These are phyloP conservation scores for Jamesozyma piceae DNA, from an alignment of 805 yeast genomes.

Conservation along the genomic window DNA sequence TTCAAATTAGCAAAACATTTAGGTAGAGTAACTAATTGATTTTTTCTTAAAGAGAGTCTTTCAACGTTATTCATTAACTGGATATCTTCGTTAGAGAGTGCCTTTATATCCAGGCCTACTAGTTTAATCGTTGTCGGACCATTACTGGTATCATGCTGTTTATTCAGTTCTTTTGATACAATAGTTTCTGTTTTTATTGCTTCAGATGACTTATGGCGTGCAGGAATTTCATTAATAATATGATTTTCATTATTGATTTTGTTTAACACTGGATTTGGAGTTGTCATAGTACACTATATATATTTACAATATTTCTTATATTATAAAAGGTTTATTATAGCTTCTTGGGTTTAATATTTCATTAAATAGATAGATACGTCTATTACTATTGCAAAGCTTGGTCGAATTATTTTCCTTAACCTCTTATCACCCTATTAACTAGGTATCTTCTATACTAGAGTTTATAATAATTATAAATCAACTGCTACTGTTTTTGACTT, in stretches of 20 bases:
- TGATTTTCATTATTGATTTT: background rate
- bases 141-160: slow-evolving; percentile 3
- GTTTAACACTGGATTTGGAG: background rate
- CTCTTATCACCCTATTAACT: no score
- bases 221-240: background rate
- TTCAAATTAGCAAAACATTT: slow-evolving; percentile 35
- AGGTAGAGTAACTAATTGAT: slow-evolving; percentile 42
- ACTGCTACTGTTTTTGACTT: no score
- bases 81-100: slow-evolving; percentile 33
- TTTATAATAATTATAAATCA: no score
- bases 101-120: slow-evolving; percentile 32
- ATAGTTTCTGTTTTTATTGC: slow-evolving; percentile 12
- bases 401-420: no score
- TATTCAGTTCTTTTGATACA: slow-evolving; percentile 48
- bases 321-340: no score
- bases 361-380: no score
- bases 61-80: slow-evolving; percentile 34
- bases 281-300: no score
- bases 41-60: slow-evolving; percentile 47
- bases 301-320: no score
- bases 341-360: no score
- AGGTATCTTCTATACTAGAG: no score
- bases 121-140: slow-evolving; percentile 29
- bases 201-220: background rate
- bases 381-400: no score